Conservation (phyloP, 2,329 filamentous ascomycete species). For the Neofusicoccum parvum region DNA sequence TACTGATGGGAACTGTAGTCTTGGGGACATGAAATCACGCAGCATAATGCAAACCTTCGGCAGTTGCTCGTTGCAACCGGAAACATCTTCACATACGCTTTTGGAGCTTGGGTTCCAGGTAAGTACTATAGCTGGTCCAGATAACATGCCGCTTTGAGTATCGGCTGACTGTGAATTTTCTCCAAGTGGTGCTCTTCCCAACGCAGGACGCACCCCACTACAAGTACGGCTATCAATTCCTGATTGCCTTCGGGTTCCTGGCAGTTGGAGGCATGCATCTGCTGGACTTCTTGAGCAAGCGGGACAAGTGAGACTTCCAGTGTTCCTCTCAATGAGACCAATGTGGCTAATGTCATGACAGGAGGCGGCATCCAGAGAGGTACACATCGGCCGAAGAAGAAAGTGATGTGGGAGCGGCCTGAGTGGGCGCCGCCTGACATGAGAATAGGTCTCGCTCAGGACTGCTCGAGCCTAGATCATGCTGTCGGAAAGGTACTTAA, state of each 20-base stretch:
- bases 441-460: background rate
- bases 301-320: background rate
- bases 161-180: too few relatives aligned
- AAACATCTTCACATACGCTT: conserved; percentile 11
- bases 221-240: conserved; percentile 6
- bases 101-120: conserved; percentile 11
- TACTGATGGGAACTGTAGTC: background rate
- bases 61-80: conserved; percentile 11
- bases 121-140: background rate
- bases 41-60: conserved; percentile 5
- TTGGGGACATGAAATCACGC: conserved; percentile 10
- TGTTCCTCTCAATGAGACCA: background rate
- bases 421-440: background rate
- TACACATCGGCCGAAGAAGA: background rate
- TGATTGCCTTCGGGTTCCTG: background rate
- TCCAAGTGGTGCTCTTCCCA: conserved; percentile 4
- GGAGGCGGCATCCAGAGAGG: background rate
- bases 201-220: conserved; percentile 14
- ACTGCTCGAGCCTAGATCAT: background rate
- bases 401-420: background rate
- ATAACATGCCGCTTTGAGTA: too few relatives aligned
- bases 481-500: too few relatives aligned
- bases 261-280: conserved; percentile 1
- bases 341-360: background rate
- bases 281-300: conserved; percentile 2